Percentiles rank a stretch among this genome's conserved stretches.
These are phyloP conservation scores for Penicillium sp. DNA, from an alignment of 2,329 filamentous ascomycete genomes.

Conservation along the genomic window DNA sequence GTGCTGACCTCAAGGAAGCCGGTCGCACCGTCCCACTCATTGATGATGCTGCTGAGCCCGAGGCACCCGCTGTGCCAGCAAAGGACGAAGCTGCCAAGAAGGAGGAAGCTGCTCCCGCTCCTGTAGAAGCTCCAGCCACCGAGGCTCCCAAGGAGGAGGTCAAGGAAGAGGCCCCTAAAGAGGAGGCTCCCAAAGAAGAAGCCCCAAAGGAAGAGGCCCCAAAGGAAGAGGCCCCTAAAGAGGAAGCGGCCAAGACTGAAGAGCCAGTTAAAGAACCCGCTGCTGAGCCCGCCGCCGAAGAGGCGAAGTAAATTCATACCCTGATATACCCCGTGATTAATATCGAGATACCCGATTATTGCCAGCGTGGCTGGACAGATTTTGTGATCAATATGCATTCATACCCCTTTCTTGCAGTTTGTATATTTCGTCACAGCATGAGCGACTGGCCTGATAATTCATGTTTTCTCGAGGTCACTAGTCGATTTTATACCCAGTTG, in stretches of 20 bases:
- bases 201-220: conserved; percentile 17
- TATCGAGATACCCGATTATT: conserved; percentile 16
- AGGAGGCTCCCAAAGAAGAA: conserved; percentile 19
- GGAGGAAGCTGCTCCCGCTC: conserved; percentile 13
- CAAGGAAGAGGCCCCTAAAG: conserved; percentile 17
- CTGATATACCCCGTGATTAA: conserved; percentile 10
- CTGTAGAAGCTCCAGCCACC: too few relatives aligned
- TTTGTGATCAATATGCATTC: conserved; percentile 1
- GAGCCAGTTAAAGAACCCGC: conserved; percentile 6
- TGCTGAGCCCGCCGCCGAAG: conserved; percentile 9
- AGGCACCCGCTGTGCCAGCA: conserved; percentile 2
- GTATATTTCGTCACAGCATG: conserved; percentile 2
- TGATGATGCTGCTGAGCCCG: conserved; percentile 19
- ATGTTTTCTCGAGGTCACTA: conserved; percentile 1
- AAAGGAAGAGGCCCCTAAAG: conserved; percentile 19
- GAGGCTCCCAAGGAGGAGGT: conserved; percentile 3
- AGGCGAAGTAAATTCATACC: conserved; percentile 11
- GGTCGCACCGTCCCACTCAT: conserved; percentile 29
- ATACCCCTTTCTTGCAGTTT: neutral
- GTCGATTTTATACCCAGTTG: conserved; percentile 21
- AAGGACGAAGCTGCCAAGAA: conserved; percentile 14
- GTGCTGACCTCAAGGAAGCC: conserved; percentile 44
- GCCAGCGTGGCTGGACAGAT: conserved; percentile 9
- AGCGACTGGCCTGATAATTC: conserved; percentile 6
- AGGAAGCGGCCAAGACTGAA: conserved; percentile 13